phyloP scores from a whole-genome alignment of 345 rosid species.

The Luvunga scandens region DNA sequence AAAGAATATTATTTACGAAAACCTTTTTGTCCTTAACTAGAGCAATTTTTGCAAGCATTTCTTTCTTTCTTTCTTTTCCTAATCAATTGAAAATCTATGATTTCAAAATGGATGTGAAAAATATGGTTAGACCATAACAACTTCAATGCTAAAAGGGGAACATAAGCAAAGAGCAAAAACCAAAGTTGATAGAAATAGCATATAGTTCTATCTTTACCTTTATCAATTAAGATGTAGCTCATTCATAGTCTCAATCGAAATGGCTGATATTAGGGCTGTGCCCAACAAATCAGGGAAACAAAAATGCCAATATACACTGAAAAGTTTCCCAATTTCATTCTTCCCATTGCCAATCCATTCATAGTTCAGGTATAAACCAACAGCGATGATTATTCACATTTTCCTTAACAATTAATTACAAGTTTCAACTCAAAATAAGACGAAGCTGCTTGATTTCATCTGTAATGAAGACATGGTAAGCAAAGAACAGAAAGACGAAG shows the following conservation, averaged over 20 bases:
- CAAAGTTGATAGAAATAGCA: not conserved
- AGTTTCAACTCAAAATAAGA: no score
- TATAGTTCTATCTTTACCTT: not conserved
- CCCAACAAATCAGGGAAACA: not conserved
- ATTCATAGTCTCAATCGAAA: not conserved
- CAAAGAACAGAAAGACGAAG: not conserved
- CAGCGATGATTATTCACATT: not conserved
- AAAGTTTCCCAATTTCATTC: not conserved
- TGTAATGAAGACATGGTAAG: not conserved
- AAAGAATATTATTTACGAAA: not conserved
- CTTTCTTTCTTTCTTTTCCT: not conserved
- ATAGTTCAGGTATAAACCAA: not conserved
- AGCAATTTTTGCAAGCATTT: not conserved
- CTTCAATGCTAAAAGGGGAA: not conserved
- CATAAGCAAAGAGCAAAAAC: not conserved
- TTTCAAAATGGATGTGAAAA: not conserved
- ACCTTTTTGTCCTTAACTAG: not conserved
- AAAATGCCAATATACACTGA: not conserved
- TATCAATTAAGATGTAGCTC: not conserved
- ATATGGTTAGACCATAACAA: not conserved
- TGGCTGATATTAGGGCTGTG: not conserved
- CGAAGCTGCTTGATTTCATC: not conserved
- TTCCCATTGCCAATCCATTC: not conserved
- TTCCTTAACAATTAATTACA: not conserved
- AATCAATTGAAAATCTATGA: not conserved